Conservation (phyloP, 2,329 filamentous ascomycete genomes). For the Cyphellophora europaea region DNA sequence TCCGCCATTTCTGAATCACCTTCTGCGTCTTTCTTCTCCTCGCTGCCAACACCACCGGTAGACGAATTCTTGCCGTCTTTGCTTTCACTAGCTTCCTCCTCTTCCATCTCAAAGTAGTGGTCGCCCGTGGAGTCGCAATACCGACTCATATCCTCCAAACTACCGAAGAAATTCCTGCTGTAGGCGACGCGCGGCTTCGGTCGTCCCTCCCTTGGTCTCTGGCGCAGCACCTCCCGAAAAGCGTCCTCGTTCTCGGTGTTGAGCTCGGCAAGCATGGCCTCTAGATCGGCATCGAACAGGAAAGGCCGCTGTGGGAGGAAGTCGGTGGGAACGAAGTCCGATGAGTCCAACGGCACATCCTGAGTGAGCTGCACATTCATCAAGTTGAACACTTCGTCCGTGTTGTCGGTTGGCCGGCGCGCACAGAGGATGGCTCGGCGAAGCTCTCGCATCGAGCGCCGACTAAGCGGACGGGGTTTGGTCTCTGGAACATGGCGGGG, state of each 20-base stretch:
- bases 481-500: conserved; percentile 35
- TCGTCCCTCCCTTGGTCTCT: conserved; percentile 33
- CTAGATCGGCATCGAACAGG: conserved; percentile 22
- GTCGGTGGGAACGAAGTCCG: conserved; percentile 27
- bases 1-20: conserved; percentile 8
- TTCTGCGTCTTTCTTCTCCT: conserved; percentile 10
- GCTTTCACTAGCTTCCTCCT: conserved; percentile 14
- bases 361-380: conserved; percentile 31
- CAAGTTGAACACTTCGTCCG: conserved; percentile 26
- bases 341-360: conserved; percentile 26
- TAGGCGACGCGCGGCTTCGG: conserved; percentile 43
- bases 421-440: conserved; percentile 35
- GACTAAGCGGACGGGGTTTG: conserved; percentile 24
- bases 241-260: conserved; percentile 46
- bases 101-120: conserved; percentile 39
- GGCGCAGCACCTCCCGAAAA: conserved; percentile 45
- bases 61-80: conserved; percentile 1
- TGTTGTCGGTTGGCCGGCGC: conserved; percentile 31
- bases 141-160: conserved; percentile 48
- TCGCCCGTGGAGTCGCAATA: conserved; percentile 55
- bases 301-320: conserved; percentile 27
- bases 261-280: conserved; percentile 34
- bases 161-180: conserved; percentile 52
- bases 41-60: conserved; percentile 8
- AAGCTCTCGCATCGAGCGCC: conserved; percentile 27